Conservation (phyloP, 768 basidiomycete species). For the Steccherinum ochraceum region DNA sequence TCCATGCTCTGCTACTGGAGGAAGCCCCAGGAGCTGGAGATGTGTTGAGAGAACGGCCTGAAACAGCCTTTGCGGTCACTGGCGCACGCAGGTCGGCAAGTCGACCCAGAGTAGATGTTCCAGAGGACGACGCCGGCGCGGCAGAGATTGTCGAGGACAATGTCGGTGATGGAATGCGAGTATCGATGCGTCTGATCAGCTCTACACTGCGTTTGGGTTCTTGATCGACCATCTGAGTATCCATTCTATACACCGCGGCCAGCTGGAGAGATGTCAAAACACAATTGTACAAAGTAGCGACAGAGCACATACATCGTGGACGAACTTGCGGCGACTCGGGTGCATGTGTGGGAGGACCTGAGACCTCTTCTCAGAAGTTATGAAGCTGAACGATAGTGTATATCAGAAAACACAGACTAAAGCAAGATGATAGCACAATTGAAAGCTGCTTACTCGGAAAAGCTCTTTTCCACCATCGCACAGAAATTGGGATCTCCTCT, state of each 20-base stretch:
- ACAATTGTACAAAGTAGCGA: background rate
- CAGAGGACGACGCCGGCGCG: constrained; percentile 18
- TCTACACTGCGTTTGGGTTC: constrained; percentile 87
- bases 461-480: constrained; percentile 68
- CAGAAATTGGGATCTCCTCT: constrained; percentile 62
- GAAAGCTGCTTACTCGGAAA: constrained; percentile 57
- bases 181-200: constrained; percentile 75
- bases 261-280: constrained; percentile 36
- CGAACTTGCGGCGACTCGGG: constrained; percentile 74
- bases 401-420: background rate
- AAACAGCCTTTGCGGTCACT: constrained; percentile 16
- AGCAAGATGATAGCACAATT: constrained; percentile 5
- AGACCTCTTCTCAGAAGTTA: constrained; percentile 55
- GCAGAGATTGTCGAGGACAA: constrained; percentile 44
- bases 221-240: constrained; percentile 83
- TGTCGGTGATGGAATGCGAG: constrained; percentile 66
- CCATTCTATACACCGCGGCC: constrained; percentile 74
- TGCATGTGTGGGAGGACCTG: constrained; percentile 82
- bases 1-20: constrained; percentile 25
- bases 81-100: constrained; percentile 47
- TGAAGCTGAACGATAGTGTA: constrained; percentile 41
- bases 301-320: constrained; percentile 58
- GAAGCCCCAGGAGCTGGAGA: constrained; percentile 6
- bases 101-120: constrained; percentile 46
- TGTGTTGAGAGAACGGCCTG: constrained; percentile 11